phyloP scores from a whole-genome alignment of 163 green algal species.

The Scenedesmus sp. region DNA sequence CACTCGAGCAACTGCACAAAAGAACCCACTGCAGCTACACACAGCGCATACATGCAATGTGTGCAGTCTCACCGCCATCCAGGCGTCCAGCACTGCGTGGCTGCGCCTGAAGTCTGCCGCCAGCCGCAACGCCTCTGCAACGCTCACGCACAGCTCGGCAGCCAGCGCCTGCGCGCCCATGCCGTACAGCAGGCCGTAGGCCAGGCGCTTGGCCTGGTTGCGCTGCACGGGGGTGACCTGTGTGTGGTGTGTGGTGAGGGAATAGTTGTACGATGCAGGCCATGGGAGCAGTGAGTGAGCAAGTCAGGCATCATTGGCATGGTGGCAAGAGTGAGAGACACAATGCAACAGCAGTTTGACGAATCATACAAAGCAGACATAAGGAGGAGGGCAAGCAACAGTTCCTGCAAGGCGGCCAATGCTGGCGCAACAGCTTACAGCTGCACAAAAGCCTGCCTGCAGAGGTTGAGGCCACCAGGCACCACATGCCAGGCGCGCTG shows the following conservation, averaged over 20 bases:
- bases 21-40: neutral
- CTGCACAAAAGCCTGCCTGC: neutral
- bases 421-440: neutral
- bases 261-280: no score
- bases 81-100: constrained; percentile 54
- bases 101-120: constrained; percentile 64
- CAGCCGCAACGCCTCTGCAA: constrained; percentile 52
- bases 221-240: constrained; percentile 72
- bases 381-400: neutral
- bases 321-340: no score
- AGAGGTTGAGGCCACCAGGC: neutral
- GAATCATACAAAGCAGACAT: neutral
- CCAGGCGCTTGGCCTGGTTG: constrained; percentile 79
- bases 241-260: no score
- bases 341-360: no score
- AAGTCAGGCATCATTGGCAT: no score
- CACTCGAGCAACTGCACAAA: no score
- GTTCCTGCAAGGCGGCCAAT: neutral
- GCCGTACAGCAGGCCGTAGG: constrained; percentile 92
- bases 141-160: constrained; percentile 62
- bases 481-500: neutral
- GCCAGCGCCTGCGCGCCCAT: constrained; percentile 80
- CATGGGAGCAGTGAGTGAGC: no score
- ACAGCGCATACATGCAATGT: neutral
- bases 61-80: constrained; percentile 24